Evolutionary conservation across 345 rosid genomes (phyloP).

Genomic region (Odontarrhena argentea): DNA sequence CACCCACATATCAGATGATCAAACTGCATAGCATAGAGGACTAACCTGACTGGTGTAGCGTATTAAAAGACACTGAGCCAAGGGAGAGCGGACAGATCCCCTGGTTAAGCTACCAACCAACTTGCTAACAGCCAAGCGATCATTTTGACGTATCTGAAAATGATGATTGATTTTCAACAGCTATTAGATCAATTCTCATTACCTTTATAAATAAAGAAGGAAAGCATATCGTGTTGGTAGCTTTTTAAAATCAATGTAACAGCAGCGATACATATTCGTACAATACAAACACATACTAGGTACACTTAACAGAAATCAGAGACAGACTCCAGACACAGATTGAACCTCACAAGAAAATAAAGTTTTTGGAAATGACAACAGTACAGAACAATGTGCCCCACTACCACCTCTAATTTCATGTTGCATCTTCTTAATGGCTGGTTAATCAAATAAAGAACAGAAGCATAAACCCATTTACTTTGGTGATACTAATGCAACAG

Average conservation of each 20-base stretch:
- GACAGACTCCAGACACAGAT: background rate
- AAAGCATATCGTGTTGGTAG: conserved; percentile 15
- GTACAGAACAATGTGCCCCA: background rate
- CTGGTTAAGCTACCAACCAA: conserved; percentile 89
- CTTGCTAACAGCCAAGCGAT: conserved; percentile 89
- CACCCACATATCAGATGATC: conserved; percentile 5
- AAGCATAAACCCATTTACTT: conserved; percentile 5
- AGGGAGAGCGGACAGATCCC: conserved; percentile 94
- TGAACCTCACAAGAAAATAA: background rate
- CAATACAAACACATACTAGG: conserved; percentile 1
- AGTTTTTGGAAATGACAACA: background rate
- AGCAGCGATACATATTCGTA: conserved; percentile 5
- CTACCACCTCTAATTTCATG: background rate
- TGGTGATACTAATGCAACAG: conserved; percentile 22
- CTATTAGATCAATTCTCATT: conserved; percentile 9
- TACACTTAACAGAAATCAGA: conserved; percentile 7
- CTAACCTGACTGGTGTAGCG: conserved; percentile 89
- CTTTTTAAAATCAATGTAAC: conserved; percentile 12
- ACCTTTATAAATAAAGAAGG: background rate
- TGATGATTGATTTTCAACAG: conserved; percentile 25
- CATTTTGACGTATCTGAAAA: conserved; percentile 89
- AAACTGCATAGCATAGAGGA: conserved; percentile 8
- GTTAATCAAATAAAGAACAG: background rate
- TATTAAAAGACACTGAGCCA: conserved; percentile 94
- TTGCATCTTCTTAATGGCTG: background rate